Percentiles rank a stretch among this genome's conserved stretches.
Evolutionary conservation across 345 rosid species (phyloP).

Genomic region (Eucalyptus paniculata): DNA sequence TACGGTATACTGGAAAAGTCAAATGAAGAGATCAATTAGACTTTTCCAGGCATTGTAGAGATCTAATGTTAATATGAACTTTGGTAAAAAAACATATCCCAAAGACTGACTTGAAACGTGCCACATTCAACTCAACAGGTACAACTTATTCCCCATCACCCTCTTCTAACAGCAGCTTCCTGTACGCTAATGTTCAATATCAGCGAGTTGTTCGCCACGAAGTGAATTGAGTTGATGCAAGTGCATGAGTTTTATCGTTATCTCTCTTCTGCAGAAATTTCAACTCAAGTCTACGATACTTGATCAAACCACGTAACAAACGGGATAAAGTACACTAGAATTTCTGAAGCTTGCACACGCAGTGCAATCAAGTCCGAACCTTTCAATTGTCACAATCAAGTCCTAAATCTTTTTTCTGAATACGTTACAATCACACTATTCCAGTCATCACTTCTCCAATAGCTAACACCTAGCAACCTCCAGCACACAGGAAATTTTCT

Average conservation of each 20-base stretch:
- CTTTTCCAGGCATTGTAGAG: background rate
- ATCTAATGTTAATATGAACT: background rate
- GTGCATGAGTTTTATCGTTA: background rate
- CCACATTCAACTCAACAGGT: background rate
- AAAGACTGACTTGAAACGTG: background rate
- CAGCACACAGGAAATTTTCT: background rate
- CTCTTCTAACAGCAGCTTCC: background rate
- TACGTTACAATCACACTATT: background rate
- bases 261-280: background rate
- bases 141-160: background rate
- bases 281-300: background rate
- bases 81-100: background rate
- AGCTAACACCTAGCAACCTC: background rate
- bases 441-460: background rate
- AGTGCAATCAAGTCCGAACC: background rate
- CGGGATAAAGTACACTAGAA: background rate
- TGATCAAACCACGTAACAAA: background rate
- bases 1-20: constrained; percentile 32
- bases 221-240: background rate
- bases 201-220: background rate
- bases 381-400: background rate
- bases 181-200: background rate
- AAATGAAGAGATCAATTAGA: background rate
- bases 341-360: background rate
- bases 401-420: background rate